Conservation (phyloP, 345 rosid genomes). For the Ailanthus altissimus region DNA sequence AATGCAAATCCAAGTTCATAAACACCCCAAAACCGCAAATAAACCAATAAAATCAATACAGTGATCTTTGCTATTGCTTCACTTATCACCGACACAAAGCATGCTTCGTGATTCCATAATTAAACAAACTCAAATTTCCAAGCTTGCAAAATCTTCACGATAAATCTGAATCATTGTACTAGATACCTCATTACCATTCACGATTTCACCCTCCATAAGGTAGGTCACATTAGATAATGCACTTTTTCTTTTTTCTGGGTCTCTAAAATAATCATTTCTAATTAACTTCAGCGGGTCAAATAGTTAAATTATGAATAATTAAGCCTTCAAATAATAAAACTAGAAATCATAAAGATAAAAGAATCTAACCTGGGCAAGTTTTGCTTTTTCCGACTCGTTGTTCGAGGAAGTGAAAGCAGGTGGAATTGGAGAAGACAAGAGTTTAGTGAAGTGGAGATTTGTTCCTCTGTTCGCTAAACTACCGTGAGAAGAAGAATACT, state of each 20-base stretch:
- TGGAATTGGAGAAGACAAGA: slow-evolving; percentile 44
- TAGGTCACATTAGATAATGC: background rate
- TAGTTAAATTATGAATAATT: background rate
- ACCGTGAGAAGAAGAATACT: slow-evolving; percentile 13
- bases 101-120: background rate
- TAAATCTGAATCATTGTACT: background rate
- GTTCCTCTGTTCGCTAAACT: slow-evolving; percentile 36
- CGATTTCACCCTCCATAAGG: background rate
- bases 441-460: slow-evolving; percentile 23
- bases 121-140: background rate
- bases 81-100: background rate
- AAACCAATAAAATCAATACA: background rate
- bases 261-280: background rate
- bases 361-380: slow-evolving; percentile 64
- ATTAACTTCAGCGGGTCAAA: background rate
- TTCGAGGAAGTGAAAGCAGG: slow-evolving; percentile 39
- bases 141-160: background rate
- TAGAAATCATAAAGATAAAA: background rate
- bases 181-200: background rate
- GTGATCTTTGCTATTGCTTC: background rate
- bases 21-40: background rate
- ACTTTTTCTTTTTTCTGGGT: background rate
- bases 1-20: slow-evolving; percentile 2
- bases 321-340: background rate
- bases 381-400: slow-evolving; percentile 60